A percentile compares a stretch with the other conserved stretches of the same genome.
Evolutionary conservation across 2,329 filamentous ascomycete species (phyloP).

Genomic region (Cladobotryum mycophilum): DNA sequence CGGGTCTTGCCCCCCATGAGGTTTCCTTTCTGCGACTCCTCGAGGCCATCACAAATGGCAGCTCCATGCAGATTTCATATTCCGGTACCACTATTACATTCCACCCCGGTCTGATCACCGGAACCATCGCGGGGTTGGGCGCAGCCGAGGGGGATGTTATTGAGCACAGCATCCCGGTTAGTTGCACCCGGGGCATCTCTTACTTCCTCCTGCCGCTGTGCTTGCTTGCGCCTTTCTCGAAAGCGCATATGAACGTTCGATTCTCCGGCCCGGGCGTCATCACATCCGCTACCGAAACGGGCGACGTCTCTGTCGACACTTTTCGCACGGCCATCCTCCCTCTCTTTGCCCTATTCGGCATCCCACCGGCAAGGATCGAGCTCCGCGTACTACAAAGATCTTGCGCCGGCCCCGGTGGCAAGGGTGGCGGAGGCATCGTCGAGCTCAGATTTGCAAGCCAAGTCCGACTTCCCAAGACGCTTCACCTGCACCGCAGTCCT

Average conservation of each 20-base stretch:
- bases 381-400: conserved; percentile 74
- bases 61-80: conserved; percentile 90
- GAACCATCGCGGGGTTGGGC: conserved; percentile 69
- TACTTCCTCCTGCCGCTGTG: conserved; percentile 91
- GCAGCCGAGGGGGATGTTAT: conserved; percentile 67
- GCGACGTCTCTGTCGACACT: conserved; percentile 86
- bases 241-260: conserved; percentile 81
- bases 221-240: conserved; percentile 86
- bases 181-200: conserved; percentile 73
- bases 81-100: conserved; percentile 92
- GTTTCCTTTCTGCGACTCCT: conserved; percentile 93
- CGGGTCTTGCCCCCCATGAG: conserved; percentile 86
- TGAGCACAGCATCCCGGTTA: conserved; percentile 70
- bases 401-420: conserved; percentile 67
- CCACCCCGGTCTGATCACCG: conserved; percentile 86
- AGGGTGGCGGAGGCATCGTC: conserved; percentile 84
- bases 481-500: conserved; percentile 76
- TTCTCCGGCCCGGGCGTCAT: conserved; percentile 91
- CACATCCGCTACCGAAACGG: conserved; percentile 73
- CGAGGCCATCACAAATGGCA: conserved; percentile 91
- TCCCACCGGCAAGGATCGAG: conserved; percentile 73
- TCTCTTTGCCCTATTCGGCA: conserved; percentile 84
- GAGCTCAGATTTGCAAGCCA: conserved; percentile 91
- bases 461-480: conserved; percentile 84
- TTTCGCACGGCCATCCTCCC: conserved; percentile 91